Percentiles rank a stretch among this genome's conserved stretches.
Evolutionary conservation across 2,329 filamentous ascomycete species (phyloP).

Genomic region (Colletotrichum spinosum): DNA sequence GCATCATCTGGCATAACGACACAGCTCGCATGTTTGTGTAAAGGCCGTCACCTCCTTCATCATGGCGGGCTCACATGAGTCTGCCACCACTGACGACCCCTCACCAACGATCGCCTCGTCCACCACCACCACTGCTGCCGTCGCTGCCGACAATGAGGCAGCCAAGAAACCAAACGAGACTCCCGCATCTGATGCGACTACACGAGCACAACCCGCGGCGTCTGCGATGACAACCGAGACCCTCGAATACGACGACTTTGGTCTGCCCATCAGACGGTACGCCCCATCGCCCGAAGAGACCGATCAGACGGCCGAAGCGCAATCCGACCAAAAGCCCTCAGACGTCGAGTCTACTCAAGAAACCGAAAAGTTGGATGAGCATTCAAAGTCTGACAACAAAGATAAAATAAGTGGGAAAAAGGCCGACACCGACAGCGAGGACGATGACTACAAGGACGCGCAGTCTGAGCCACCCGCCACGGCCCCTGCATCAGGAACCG

Average conservation of each 20-base stretch:
- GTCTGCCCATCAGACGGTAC: conserved; percentile 71
- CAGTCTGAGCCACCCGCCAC: conserved; percentile 36
- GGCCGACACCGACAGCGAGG: conserved; percentile 42
- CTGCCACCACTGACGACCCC: conserved; percentile 20
- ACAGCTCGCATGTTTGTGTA: conserved; percentile 30
- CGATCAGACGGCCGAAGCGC: conserved; percentile 25
- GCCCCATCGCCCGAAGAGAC: conserved; percentile 42
- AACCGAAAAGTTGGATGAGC: conserved; percentile 27
- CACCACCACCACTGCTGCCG: conserved; percentile 17
- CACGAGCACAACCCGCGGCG: conserved; percentile 44
- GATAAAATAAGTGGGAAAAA: conserved; percentile 20
- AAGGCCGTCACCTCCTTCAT: conserved; percentile 25
- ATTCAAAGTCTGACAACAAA: conserved; percentile 30
- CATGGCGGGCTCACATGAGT: conserved; percentile 36
- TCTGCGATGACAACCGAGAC: conserved; percentile 46
- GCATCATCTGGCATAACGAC: conserved; percentile 11
- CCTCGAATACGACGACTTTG: conserved; percentile 76
- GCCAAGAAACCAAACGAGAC: conserved; percentile 36
- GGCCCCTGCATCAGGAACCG: conserved; percentile 23
- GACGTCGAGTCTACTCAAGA: conserved; percentile 9
- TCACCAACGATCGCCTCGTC: conserved; percentile 6
- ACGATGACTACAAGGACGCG: conserved; percentile 44
- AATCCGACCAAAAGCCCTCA: conserved; percentile 17
- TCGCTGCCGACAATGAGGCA: conserved; percentile 42
- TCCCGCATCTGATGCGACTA: conserved; percentile 40